A percentile compares a stretch with the other conserved stretches of the same genome.
Conservation (phyloP, 495 filamentous ascomycete species). For the Neurospora sp. region DNA sequence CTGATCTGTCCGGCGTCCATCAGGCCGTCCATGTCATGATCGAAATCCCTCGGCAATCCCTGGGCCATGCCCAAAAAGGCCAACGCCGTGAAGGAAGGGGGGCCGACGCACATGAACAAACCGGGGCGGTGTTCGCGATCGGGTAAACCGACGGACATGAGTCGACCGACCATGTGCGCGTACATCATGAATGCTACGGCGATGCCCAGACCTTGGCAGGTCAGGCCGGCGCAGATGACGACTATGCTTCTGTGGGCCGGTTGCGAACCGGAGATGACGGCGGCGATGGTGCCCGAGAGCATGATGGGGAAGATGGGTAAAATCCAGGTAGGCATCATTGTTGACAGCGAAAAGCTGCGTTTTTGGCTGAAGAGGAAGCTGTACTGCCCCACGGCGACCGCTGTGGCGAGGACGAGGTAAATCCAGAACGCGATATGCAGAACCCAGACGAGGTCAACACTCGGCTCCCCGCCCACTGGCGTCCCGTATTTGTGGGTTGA, state of each 20-base stretch:
- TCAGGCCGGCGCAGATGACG: constrained; percentile 41
- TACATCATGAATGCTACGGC: constrained; percentile 44
- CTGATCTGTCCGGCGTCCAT: constrained; percentile 24
- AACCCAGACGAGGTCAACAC: constrained; percentile 15
- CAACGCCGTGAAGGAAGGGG: constrained; percentile 50
- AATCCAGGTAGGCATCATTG: constrained; percentile 48
- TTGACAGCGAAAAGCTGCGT: constrained; percentile 24
- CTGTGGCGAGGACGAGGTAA: constrained; percentile 35
- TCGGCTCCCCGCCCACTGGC: constrained; percentile 17
- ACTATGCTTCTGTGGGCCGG: constrained; percentile 26
- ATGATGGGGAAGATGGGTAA: constrained; percentile 49
- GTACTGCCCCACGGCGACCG: constrained; percentile 43
- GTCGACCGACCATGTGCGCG: constrained; percentile 48
- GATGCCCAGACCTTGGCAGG: constrained; percentile 45
- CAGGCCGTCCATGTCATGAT: constrained; percentile 20
- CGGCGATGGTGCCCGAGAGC: constrained; percentile 42
- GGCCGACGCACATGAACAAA: constrained; percentile 64
- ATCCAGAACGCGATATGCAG: constrained; percentile 44
- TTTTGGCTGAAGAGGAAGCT: constrained; percentile 34
- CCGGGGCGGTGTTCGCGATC: constrained; percentile 40
- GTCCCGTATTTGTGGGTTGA: constrained; percentile 36
- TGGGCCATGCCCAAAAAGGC: constrained; percentile 20
- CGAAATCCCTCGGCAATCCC: constrained; percentile 24
- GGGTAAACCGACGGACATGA: constrained; percentile 51
- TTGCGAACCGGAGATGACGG: constrained; percentile 29